Evolutionary conservation across 1,284 basidiomycete species (phyloP).

Genomic region (Ustilago loliicola): DNA sequence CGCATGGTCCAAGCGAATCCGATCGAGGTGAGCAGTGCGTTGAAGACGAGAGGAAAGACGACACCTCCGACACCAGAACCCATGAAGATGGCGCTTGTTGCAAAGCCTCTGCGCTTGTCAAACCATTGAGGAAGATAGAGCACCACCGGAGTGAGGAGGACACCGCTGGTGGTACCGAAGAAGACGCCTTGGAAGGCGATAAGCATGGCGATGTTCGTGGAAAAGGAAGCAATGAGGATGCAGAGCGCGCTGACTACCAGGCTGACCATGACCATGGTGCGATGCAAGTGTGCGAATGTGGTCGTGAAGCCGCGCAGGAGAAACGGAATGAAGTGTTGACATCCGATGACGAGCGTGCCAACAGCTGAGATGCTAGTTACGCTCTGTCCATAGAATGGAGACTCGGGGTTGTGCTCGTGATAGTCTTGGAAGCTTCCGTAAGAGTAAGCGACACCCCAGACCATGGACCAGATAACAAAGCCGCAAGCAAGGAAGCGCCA

Average conservation of each 20-base stretch:
- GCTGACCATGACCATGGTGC: slow-evolving; percentile 26
- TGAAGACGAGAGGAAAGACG: slow-evolving; percentile 48
- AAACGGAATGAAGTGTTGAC: slow-evolving; percentile 48
- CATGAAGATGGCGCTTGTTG: slow-evolving; percentile 51
- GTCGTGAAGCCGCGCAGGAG: slow-evolving; percentile 37
- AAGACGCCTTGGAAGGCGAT: slow-evolving; percentile 53
- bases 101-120: slow-evolving; percentile 48
- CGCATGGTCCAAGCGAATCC: slow-evolving; percentile 59
- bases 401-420: slow-evolving; percentile 50
- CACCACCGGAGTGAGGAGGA: slow-evolving; percentile 50
- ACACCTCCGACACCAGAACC: slow-evolving; percentile 54
- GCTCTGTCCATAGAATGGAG: slow-evolving; percentile 45
- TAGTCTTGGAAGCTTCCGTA: slow-evolving; percentile 66
- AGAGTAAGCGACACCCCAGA: slow-evolving; percentile 52
- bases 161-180: slow-evolving; percentile 44
- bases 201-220: slow-evolving; percentile 30
- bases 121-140: slow-evolving; percentile 59
- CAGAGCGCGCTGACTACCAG: slow-evolving; percentile 28
- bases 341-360: slow-evolving; percentile 54
- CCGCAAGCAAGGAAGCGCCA: slow-evolving; percentile 31
- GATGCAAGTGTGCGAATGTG: slow-evolving; percentile 36
- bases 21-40: slow-evolving; percentile 33
- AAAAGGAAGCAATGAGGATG: slow-evolving; percentile 49
- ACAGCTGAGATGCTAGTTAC: slow-evolving; percentile 50
- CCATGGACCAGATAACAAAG: slow-evolving; percentile 43